These are phyloP conservation scores for Pichia sp. DNA, from an alignment of 1,139 yeast species.

Conservation along the genomic window DNA sequence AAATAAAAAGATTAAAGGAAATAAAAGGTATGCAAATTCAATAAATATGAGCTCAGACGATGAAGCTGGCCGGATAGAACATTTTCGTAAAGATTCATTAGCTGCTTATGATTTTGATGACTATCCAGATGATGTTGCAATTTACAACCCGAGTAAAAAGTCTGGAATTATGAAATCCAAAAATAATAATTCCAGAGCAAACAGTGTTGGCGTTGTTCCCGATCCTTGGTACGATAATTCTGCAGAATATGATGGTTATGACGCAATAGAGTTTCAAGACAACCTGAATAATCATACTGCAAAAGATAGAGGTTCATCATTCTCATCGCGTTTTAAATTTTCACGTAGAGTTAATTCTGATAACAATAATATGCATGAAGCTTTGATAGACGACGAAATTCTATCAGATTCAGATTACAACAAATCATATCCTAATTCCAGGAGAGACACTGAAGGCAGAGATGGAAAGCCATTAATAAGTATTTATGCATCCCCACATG, in stretches of 20 bases:
- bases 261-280: conserved; percentile 6
- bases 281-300: background rate
- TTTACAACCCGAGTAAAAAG: conserved; percentile 3
- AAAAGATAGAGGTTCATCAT: background rate
- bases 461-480: conserved; percentile 1
- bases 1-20: conserved; percentile 3
- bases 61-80: background rate
- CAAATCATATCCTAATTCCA: background rate
- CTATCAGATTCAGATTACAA: conserved; percentile 4
- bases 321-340: conserved; percentile 4
- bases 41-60: conserved; percentile 7
- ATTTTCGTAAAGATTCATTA: background rate
- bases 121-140: conserved; percentile 5
- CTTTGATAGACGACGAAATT: conserved; percentile 5
- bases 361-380: conserved; percentile 6
- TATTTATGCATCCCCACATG: conserved; percentile 9
- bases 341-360: background rate
- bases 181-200: background rate
- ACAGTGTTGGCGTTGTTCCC: background rate
- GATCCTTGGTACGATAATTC: conserved; percentile 2
- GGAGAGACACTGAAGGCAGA: background rate
- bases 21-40: background rate
- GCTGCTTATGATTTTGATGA: conserved; percentile 6
- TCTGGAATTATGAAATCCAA: background rate
- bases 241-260: conserved; percentile 8